Evolutionary conservation across 169 alveolate genomes (phyloP).

Genomic region (Eimeria zaria): DNA sequence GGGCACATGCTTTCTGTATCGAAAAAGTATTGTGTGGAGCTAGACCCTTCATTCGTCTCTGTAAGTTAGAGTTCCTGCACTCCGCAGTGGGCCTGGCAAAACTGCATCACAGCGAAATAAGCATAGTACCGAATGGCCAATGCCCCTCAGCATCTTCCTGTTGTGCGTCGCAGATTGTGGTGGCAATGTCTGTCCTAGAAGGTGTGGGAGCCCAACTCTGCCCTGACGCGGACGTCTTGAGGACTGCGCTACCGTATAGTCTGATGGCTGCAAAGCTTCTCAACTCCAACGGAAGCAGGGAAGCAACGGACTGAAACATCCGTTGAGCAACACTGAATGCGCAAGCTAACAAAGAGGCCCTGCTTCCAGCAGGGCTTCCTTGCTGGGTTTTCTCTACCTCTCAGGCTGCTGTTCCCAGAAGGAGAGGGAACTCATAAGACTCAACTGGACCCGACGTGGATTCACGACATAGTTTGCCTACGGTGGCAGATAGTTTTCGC

Average conservation of each 20-base stretch:
- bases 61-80: not conserved
- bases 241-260: slow-evolving; percentile 61
- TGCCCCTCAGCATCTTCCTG: not conserved
- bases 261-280: slow-evolving; percentile 52
- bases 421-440: too few species aligned
- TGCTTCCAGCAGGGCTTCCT: not conserved
- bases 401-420: too few species aligned
- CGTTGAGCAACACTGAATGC: not conserved
- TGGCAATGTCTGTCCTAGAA: slow-evolving; percentile 76
- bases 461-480: not conserved
- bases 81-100: not conserved
- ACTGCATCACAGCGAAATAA: not conserved
- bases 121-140: not conserved
- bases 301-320: not conserved
- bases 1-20: slow-evolving; percentile 65
- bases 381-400: too few species aligned
- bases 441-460: too few species aligned
- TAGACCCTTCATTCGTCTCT: slow-evolving; percentile 67
- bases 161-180: slow-evolving; percentile 69
- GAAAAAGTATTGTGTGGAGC: slow-evolving; percentile 58
- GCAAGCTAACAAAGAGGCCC: not conserved
- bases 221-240: slow-evolving; percentile 77
- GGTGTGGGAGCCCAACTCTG: slow-evolving; percentile 79
- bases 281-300: not conserved
- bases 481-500: not conserved